Evolutionary conservation across 148 eudicot genomes (phyloP).

Genomic region (Amaranthus cruentus): DNA sequence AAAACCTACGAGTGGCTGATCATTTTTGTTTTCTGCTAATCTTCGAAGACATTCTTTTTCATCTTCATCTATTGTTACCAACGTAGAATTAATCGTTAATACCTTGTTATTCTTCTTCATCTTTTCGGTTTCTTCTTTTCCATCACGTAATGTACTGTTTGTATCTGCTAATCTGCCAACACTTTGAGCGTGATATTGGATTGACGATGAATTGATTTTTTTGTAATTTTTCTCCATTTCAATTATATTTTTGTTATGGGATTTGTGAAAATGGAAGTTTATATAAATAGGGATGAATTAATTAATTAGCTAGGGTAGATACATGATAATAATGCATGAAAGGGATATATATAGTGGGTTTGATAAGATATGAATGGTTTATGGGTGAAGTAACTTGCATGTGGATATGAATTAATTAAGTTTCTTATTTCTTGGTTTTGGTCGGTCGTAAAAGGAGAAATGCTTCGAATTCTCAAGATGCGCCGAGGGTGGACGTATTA

Average conservation of each 20-base stretch:
- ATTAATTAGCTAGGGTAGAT: not conserved
- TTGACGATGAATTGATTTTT: not conserved
- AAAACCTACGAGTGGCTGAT: no score
- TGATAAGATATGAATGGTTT: not conserved
- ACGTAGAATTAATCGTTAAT: not conserved
- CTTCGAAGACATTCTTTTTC: conserved; percentile 14
- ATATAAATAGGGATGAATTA: not conserved
- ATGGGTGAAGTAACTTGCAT: conserved; percentile 1
- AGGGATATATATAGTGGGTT: conserved; percentile 1
- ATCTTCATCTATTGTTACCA: conserved; percentile 17
- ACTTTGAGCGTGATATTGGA: not conserved
- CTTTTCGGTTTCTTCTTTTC: no score
- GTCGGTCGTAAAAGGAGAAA: conserved; percentile 18
- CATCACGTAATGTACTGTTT: not conserved
- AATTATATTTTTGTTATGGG: not conserved
- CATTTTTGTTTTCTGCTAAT: not conserved
- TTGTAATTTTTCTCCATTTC: not conserved
- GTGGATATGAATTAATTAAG: conserved; percentile 9
- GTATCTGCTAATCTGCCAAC: conserved; percentile 2
- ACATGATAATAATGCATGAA: not conserved
- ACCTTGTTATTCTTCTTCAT: no score
- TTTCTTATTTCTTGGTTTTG: not conserved
- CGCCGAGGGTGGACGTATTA: conserved; percentile 1
- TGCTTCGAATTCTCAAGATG: not conserved
- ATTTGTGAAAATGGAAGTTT: not conserved